These are phyloP conservation scores for Rhizopus stolonifer DNA, from an alignment of 371 early-diverging fungal genomes.

Conservation along the genomic window DNA sequence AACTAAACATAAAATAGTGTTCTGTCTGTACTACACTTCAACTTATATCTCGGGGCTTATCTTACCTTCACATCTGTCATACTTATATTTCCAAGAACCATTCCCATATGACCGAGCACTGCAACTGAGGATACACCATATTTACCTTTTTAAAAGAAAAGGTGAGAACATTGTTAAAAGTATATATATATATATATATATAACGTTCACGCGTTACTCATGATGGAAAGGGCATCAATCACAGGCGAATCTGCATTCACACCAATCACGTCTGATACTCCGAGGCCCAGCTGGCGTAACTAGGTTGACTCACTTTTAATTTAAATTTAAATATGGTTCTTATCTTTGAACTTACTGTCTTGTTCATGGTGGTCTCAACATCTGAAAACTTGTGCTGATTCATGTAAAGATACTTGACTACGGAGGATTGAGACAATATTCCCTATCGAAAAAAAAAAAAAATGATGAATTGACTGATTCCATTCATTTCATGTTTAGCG, in stretches of 20 bases:
- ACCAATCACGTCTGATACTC: slow-evolving; percentile 53
- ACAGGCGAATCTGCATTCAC: slow-evolving; percentile 54
- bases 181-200: too few species aligned
- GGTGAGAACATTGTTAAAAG: background rate
- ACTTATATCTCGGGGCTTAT: too few species aligned
- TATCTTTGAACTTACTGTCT: slow-evolving; percentile 36
- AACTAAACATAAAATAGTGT: slow-evolving; percentile 10
- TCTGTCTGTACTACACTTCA: background rate
- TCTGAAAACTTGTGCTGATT: slow-evolving; percentile 43
- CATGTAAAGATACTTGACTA: slow-evolving; percentile 62
- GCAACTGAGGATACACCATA: slow-evolving; percentile 65
- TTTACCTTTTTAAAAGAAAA: slow-evolving; percentile 32
- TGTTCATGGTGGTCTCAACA: slow-evolving; percentile 37
- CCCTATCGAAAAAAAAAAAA: slow-evolving; percentile 51
- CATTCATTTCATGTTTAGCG: too few species aligned
- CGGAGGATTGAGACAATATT: slow-evolving; percentile 79
- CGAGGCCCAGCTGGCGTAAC: slow-evolving; percentile 55
- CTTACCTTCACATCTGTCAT: slow-evolving; percentile 66
- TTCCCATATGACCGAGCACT: slow-evolving; percentile 56
- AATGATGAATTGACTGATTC: too few species aligned
- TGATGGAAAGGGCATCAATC: slow-evolving; percentile 55
- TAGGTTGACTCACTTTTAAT: slow-evolving; percentile 7
- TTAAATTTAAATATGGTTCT: background rate
- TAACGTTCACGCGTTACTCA: slow-evolving; percentile 57
- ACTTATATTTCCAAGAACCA: slow-evolving; percentile 70